Conservation (phyloP, 306 rosid species). For the Arachis stenosperma region DNA sequence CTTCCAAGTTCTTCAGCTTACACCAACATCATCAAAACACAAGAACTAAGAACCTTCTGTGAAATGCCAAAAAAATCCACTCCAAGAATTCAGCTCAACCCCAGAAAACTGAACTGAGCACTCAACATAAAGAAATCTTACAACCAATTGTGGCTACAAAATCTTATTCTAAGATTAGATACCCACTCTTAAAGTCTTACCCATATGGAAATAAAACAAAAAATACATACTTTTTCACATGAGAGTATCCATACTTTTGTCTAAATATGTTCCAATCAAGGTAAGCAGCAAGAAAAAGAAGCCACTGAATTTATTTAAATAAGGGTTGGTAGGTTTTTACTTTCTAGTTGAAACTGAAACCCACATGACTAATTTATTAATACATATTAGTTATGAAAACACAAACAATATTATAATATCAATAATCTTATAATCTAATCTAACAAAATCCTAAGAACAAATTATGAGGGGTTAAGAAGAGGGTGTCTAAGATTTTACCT, state of each 20-base stretch:
- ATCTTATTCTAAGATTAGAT: constrained; percentile 11
- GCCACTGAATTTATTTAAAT: constrained; percentile 30
- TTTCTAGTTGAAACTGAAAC: too few relatives aligned
- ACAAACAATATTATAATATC: not conserved
- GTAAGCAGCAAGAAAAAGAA: constrained; percentile 31
- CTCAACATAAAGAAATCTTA: constrained; percentile 15
- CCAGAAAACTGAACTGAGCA: constrained; percentile 40
- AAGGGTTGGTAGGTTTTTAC: constrained; percentile 5
- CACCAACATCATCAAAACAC: constrained; percentile 34
- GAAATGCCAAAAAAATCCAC: constrained; percentile 15
- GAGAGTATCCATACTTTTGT: constrained; percentile 23
- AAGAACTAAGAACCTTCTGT: constrained; percentile 33
- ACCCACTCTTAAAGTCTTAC: constrained; percentile 37
- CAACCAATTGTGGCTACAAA: not conserved
- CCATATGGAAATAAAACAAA: not conserved
- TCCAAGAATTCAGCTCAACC: constrained; percentile 12
- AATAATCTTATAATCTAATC: not conserved
- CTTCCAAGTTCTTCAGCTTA: constrained; percentile 35
- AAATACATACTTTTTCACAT: not conserved
- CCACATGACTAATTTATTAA: constrained; percentile 47
- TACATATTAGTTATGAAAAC: constrained; percentile 5
- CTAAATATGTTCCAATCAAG: constrained; percentile 23
- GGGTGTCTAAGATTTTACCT: constrained; percentile 43
- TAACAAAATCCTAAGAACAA: constrained; percentile 22
- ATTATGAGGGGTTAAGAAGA: not conserved